These are phyloP conservation scores for Myriosclerotinia curreyana DNA, from an alignment of 2,329 filamentous ascomycete species.

Conservation along the genomic window DNA sequence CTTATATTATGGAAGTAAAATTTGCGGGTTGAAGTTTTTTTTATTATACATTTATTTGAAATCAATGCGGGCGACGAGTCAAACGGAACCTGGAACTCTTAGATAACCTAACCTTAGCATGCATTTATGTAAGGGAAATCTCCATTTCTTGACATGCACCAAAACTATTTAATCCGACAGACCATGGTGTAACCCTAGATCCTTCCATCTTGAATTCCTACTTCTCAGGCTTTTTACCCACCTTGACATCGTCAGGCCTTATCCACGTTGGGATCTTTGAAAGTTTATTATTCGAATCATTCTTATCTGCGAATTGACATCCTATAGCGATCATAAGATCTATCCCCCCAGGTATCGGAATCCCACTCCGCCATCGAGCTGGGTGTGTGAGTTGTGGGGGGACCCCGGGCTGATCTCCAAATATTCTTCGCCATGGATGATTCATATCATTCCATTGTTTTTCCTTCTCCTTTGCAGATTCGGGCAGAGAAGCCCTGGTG, in stretches of 20 bases:
- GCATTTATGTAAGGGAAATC: background rate
- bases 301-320: background rate
- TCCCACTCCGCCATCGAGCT: background rate
- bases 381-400: background rate
- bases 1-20: too few species aligned
- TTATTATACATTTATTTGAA: too few species aligned
- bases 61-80: too few species aligned
- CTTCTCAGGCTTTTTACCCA: background rate
- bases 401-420: accelerated
- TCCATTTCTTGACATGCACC: background rate
- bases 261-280: background rate
- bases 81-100: too few species aligned
- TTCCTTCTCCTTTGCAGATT: background rate
- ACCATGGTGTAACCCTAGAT: background rate
- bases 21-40: too few species aligned
- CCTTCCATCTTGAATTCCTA: background rate
- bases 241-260: background rate
- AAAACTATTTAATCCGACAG: background rate
- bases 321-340: background rate
- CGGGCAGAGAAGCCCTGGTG: background rate
- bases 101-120: too few species aligned
- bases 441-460: background rate
- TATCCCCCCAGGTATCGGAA: accelerated
- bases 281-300: background rate
- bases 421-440: slow-evolving; percentile 4